A percentile compares a stretch with the other conserved stretches of the same genome.
Evolutionary conservation across 2,329 filamentous ascomycete species (phyloP).

Genomic region (Colletotrichum graminicola): DNA sequence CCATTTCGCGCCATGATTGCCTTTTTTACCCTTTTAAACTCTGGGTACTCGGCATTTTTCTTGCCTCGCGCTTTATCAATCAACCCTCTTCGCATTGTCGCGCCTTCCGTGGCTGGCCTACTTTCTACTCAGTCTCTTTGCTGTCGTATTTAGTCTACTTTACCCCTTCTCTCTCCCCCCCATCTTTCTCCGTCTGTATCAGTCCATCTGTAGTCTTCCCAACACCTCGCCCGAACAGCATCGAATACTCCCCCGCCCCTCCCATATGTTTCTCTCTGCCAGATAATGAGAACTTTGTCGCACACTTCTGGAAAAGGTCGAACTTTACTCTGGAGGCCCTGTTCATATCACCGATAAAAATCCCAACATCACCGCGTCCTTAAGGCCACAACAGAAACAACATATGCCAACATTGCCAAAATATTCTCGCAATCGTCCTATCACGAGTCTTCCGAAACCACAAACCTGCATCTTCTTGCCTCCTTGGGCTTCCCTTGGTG

Average conservation of each 20-base stretch:
- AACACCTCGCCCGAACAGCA: not conserved
- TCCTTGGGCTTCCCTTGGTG: constrained; percentile 29
- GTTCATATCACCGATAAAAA: constrained; percentile 40
- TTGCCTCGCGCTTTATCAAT: constrained; percentile 33
- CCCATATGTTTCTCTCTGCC: constrained; percentile 31
- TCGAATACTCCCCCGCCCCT: not conserved
- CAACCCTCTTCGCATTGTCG: constrained; percentile 23
- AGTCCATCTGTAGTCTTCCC: not conserved
- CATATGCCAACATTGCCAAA: not conserved
- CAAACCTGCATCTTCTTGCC: constrained; percentile 22
- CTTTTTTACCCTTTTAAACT: constrained; percentile 4
- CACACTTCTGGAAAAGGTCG: constrained; percentile 39
- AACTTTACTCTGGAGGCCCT: constrained; percentile 37
- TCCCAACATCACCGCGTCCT: constrained; percentile 1
- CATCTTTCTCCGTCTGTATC: constrained; percentile 1
- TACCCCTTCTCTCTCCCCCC: not conserved
- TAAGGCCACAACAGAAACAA: not conserved
- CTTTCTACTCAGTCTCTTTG: not conserved
- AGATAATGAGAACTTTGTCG: constrained; percentile 40
- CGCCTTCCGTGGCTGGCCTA: constrained; percentile 13
- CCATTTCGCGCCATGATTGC: constrained; percentile 16
- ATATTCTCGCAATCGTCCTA: constrained; percentile 22
- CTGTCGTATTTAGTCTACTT: not conserved
- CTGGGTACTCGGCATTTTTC: constrained; percentile 5
- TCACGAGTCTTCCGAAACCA: constrained; percentile 29